phyloP scores from a whole-genome alignment of 768 basidiomycete genomes.

The Solioccasus polychromus region DNA sequence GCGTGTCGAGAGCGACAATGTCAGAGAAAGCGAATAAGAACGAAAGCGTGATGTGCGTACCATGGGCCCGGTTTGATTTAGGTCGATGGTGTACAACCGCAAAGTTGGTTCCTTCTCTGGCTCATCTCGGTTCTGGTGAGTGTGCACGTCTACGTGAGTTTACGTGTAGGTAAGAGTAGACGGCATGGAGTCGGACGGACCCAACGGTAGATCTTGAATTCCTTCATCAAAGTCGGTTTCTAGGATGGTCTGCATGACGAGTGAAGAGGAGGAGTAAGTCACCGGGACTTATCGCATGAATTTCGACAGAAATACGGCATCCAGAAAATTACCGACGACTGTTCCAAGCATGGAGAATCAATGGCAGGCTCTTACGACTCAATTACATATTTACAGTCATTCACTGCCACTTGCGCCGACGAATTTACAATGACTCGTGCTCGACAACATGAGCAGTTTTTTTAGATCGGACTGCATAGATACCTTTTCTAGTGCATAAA shows the following conservation, averaged over 20 bases:
- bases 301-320: too few relatives aligned
- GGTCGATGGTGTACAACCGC: slow-evolving; percentile 88
- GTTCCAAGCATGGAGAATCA: too few relatives aligned
- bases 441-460: too few relatives aligned
- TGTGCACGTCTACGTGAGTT: not conserved
- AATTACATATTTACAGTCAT: too few relatives aligned
- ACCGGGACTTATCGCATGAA: slow-evolving; percentile 17
- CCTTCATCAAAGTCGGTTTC: slow-evolving; percentile 77
- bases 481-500: too few relatives aligned
- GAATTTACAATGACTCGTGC: too few relatives aligned
- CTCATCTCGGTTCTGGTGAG: slow-evolving; percentile 82
- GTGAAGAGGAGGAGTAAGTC: not conserved
- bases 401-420: too few relatives aligned
- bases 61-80: slow-evolving; percentile 97
- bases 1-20: not conserved
- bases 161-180: not conserved
- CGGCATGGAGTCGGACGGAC: slow-evolving; percentile 34
- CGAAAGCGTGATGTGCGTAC: slow-evolving; percentile 35
- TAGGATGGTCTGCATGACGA: slow-evolving; percentile 27
- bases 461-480: too few relatives aligned
- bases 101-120: slow-evolving; percentile 88
- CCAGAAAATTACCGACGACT: too few relatives aligned
- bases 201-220: slow-evolving; percentile 99
- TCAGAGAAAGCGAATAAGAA: slow-evolving; percentile 3
- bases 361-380: too few relatives aligned